Base-by-base conservation (phyloP, 2,329 filamentous ascomycete species). In the Fusarium sp. region DNA sequence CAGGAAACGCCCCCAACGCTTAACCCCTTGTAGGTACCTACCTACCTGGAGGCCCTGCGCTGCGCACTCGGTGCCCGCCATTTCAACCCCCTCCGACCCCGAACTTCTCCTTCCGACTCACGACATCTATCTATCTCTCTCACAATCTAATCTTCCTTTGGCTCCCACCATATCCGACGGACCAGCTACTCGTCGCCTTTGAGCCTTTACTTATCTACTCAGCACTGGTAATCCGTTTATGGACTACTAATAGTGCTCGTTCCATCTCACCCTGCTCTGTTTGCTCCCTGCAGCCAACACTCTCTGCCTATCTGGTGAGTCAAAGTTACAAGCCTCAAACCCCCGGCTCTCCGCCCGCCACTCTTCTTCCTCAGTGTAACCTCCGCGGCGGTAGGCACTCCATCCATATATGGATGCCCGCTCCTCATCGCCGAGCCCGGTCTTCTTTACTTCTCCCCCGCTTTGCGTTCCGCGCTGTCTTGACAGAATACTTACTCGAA, bases 41-140 rank as follows among this genome's bases (percentile, higher is more conserved):
- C 28, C 46, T 66, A 46, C 61, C 63, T 62, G 51, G 59, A 66
- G 61, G 67, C 60, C 61, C 63, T 74, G 58, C 50, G 55, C 45
- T 72, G 58, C 50, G 59, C 56, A 62, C 71, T 70, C 55, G 28
- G 69, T 71, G 68, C 73, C 73, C 69, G 56, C 73, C 73, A 74
- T 75, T 75, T 75, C 73, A 72, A 72, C 69, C 73, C 69, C 64
- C 68, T 72, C 68, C 68, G 51, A 65, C 62, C 69, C 60, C 70
- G 46, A 69, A 64, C 66, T 55, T 64, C 69, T 74, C 67, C 63
- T 68, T 72, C 61, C 58, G 67, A 71, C 72, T 72, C 67, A 72
- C 59, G 63, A 74, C 71, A 66, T 63, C 53, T 62, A 66, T 57
- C 56, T 63, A 63, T 55, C 58, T 69, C 66, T 66, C 59, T 50